A percentile compares a stretch with the other conserved stretches of the same genome.
Conservation (phyloP, 2,329 filamentous ascomycete genomes). For the Calonectria leucothoes region DNA sequence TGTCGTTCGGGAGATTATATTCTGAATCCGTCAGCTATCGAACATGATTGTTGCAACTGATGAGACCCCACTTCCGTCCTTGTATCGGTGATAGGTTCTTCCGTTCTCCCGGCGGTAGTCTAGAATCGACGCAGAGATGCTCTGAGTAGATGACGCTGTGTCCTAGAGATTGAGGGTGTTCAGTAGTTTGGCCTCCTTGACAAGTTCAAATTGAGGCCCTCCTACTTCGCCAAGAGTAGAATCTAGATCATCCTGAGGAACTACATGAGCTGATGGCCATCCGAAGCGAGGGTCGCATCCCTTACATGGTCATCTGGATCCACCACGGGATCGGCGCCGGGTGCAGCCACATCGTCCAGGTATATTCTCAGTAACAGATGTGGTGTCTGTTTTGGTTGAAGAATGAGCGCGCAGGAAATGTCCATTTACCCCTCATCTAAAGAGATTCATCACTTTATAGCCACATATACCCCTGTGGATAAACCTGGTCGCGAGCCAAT, state of each 20-base stretch:
- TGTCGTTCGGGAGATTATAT: slow-evolving; percentile 6
- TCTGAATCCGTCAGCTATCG: background rate
- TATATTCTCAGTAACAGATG: background rate
- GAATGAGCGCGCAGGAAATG: background rate
- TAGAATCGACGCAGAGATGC: slow-evolving; percentile 3
- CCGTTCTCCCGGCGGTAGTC: slow-evolving; percentile 13
- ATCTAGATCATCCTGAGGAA: background rate
- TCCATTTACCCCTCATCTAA: background rate
- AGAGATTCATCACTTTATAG: background rate
- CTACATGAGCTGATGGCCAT: background rate
- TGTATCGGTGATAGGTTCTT: slow-evolving; percentile 14
- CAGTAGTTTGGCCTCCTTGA: background rate
- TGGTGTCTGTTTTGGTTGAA: background rate
- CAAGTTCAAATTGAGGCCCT: too few relatives aligned
- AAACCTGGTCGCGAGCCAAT: slow-evolving; percentile 3
- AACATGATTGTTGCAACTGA: too few relatives aligned
- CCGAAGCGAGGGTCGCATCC: background rate
- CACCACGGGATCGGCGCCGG: background rate
- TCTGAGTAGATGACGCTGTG: background rate
- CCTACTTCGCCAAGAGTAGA: slow-evolving; percentile 3
- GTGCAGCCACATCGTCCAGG: background rate
- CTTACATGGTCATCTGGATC: background rate
- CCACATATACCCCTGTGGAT: background rate
- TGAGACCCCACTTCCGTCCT: slow-evolving; percentile 2
- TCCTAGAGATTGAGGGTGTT: background rate